phyloP scores from a whole-genome alignment of 1,284 basidiomycete genomes.

The Malassezia dermatis region DNA sequence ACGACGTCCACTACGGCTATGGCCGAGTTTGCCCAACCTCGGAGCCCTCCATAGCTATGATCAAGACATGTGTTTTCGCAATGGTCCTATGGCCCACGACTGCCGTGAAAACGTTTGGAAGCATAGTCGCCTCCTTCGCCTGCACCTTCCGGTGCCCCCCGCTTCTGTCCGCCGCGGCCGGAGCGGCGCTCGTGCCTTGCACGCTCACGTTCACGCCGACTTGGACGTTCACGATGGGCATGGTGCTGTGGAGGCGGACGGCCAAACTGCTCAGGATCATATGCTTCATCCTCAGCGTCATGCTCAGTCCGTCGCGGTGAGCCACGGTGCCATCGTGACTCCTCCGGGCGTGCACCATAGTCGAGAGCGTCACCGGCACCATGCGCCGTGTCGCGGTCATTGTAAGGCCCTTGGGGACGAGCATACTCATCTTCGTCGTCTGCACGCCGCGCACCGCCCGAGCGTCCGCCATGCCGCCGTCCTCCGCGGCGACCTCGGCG shows the following conservation, averaged over 20 bases:
- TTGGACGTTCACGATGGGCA: constrained; percentile 7
- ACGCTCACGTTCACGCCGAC: constrained; percentile 21
- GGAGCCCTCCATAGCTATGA: background rate
- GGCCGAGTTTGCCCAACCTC: background rate
- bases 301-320: background rate
- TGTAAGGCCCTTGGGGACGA: constrained; percentile 22
- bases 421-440: constrained; percentile 14
- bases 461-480: background rate
- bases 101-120: constrained; percentile 11
- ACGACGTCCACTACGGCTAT: background rate
- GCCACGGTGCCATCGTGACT: background rate
- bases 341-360: constrained; percentile 25
- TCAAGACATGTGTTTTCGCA: background rate
- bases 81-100: background rate
- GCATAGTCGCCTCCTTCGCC: constrained; percentile 12
- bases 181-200: constrained; percentile 16
- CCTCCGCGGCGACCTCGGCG: background rate
- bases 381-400: constrained; percentile 35
- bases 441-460: background rate
- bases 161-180: constrained; percentile 16
- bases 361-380: constrained; percentile 38
- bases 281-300: background rate
- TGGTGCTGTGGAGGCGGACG: constrained; percentile 1
- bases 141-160: constrained; percentile 2
- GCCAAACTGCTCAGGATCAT: constrained; percentile 17